These are phyloP conservation scores for Withania somnifera DNA, from an alignment of 305 asterid species.

Conservation along the genomic window DNA sequence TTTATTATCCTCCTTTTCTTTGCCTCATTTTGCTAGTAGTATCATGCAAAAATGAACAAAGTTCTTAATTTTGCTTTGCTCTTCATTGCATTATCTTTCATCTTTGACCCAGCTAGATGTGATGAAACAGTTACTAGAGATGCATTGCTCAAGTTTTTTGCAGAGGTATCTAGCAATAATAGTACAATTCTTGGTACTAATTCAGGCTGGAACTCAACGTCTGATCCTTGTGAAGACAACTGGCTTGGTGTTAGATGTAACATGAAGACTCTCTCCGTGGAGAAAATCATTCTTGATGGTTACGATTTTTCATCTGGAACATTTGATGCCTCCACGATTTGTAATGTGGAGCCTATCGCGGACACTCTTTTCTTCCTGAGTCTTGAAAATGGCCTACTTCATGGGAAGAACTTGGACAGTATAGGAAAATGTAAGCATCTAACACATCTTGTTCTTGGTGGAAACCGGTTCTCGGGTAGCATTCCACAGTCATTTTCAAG, in stretches of 20 bases:
- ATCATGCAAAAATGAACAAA: constrained; percentile 17
- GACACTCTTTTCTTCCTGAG: constrained; percentile 22
- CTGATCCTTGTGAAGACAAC: constrained; percentile 34
- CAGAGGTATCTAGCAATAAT: constrained; percentile 24
- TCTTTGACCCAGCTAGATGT: constrained; percentile 10
- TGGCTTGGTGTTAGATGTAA: constrained; percentile 50
- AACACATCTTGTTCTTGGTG: constrained; percentile 18
- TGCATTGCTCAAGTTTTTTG: constrained; percentile 27
- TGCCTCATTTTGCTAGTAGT: background rate
- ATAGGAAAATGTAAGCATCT: constrained; percentile 40
- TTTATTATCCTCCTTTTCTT: background rate
- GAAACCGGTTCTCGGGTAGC: constrained; percentile 26
- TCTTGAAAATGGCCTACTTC: constrained; percentile 23
- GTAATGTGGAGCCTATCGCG: constrained; percentile 23
- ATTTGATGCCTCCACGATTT: constrained; percentile 31
- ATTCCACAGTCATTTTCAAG: constrained; percentile 24
- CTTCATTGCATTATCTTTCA: constrained; percentile 14
- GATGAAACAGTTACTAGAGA: constrained; percentile 19
- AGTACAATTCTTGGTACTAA: constrained; percentile 2
- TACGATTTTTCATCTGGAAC: constrained; percentile 25
- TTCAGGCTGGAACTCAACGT: constrained; percentile 13
- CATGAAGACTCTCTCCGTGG: constrained; percentile 2
- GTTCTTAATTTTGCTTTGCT: constrained; percentile 7
- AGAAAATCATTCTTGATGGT: constrained; percentile 27
- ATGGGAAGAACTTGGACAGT: constrained; percentile 22